These are phyloP conservation scores for Pseudogymnoascus sp. DNA, from an alignment of 2,329 filamentous ascomycete genomes.

Conservation along the genomic window DNA sequence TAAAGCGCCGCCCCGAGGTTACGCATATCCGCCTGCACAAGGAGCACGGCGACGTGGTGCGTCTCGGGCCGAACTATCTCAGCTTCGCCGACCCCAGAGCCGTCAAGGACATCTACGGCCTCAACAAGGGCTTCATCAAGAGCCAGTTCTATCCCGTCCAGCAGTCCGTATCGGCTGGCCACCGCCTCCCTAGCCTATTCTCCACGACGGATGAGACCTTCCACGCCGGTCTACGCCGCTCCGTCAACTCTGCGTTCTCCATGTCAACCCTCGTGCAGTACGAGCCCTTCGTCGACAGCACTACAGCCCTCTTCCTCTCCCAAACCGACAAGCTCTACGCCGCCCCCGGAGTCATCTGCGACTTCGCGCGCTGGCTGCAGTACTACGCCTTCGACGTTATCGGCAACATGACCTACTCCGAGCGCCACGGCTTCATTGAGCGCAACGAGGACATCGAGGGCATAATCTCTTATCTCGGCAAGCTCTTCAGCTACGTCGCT, in stretches of 20 bases:
- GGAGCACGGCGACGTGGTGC: slow-evolving; percentile 66
- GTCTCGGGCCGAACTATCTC: slow-evolving; percentile 65
- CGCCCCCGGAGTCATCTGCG: slow-evolving; percentile 37
- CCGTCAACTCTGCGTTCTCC: slow-evolving; percentile 68
- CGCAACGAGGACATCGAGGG: slow-evolving; percentile 68
- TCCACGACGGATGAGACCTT: slow-evolving; percentile 68
- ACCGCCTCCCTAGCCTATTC: slow-evolving; percentile 64
- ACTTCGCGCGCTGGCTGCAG: slow-evolving; percentile 67
- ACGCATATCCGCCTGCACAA: slow-evolving; percentile 63
- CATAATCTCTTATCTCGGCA: slow-evolving; percentile 58
- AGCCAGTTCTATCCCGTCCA: slow-evolving; percentile 77
- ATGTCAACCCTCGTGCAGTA: slow-evolving; percentile 73
- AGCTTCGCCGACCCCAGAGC: slow-evolving; percentile 69
- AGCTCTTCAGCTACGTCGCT: slow-evolving; percentile 63
- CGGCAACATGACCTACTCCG: slow-evolving; percentile 69
- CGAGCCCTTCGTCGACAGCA: slow-evolving; percentile 73
- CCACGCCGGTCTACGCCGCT: slow-evolving; percentile 67
- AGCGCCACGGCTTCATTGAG: slow-evolving; percentile 68
- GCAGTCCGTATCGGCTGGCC: slow-evolving; percentile 62
- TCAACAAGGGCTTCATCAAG: slow-evolving; percentile 77
- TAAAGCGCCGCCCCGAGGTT: slow-evolving; percentile 54
- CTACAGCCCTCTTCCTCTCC: slow-evolving; percentile 61
- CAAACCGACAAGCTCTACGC: slow-evolving; percentile 52
- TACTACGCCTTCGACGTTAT: slow-evolving; percentile 80
- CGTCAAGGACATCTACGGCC: slow-evolving; percentile 68